Evolutionary conservation across 2,329 filamentous ascomycete genomes (phyloP), one percentile per base, ranked within the genome.

Genomic region (Nemania sp.): DNA sequence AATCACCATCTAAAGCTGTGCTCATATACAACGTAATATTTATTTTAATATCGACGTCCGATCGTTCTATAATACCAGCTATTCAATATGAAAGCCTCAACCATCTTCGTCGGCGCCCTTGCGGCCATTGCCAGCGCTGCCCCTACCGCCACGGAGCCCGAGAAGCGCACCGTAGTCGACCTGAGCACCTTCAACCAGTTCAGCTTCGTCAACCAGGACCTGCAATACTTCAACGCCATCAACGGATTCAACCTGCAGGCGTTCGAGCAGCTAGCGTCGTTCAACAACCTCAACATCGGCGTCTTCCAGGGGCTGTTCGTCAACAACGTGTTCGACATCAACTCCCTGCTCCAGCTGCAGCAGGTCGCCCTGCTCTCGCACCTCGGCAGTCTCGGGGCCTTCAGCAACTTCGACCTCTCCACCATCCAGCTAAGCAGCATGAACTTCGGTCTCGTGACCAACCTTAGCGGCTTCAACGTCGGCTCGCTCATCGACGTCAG

Each of bases 1-100:
- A 62, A 67, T 63, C 24, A n/a, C n/a, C 19, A 7, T 22, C 6
- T 37, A 68, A 49, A 75, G 75, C 75, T 77, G 75, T 75, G 75
- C 75, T 77, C 67, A 60, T 70, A 61, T 70, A 72, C 62, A 59
- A 64, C 60, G 56, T 68, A 67, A 68, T 68, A 59, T n/a, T n/a
- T n/a, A n/a, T 44, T 67, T 65, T 70, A 70, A 70, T 70, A 61
- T 62, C 59, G 42, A 42, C 50, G 62, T 60, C 60, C 65, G 60
- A 61, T 63, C 63, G 54, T 58, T 62, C 59, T 52, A 62, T 14
- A 39, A 6, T 5, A 7, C 42, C 49, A 63, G 60, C 51, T 20
- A 34, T 54, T 68, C 74, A 79, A 73, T 61, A 81, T 81, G 78
- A 78, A 80, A 75, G 68, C 72, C 69, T 67, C 73, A 46, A 72